A percentile compares a stretch with the other conserved stretches of the same genome.
phyloP scores from a whole-genome alignment of 1,284 basidiomycete genomes.

The Puccinia hordei region DNA sequence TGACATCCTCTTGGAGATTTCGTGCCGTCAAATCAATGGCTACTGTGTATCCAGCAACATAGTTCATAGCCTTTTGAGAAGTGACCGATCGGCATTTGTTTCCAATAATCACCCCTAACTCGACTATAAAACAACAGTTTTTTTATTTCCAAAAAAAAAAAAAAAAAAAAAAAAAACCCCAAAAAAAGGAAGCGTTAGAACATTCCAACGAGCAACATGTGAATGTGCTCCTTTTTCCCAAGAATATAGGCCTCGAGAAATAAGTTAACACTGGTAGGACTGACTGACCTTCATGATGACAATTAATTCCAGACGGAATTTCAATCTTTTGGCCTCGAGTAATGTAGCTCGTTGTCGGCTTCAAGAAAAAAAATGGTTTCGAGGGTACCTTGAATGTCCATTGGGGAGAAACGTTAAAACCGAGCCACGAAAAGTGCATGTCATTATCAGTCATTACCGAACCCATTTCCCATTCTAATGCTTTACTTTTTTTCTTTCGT shows the following conservation, averaged over 20 bases:
- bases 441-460: too few relatives aligned
- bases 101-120: slow-evolving; percentile 45
- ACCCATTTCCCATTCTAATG: not conserved
- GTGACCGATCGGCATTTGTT: slow-evolving; percentile 8
- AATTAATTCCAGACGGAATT: slow-evolving; percentile 37
- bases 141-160: not conserved
- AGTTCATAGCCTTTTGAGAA: slow-evolving; percentile 14
- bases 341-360: slow-evolving; percentile 39
- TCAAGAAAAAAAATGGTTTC: slow-evolving; percentile 45
- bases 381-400: not conserved
- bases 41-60: slow-evolving; percentile 35
- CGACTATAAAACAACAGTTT: slow-evolving; percentile 18
- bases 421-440: too few relatives aligned
- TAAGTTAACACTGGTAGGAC: too few relatives aligned
- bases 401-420: too few relatives aligned
- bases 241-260: not conserved
- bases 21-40: slow-evolving; percentile 42
- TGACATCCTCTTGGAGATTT: slow-evolving; percentile 40
- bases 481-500: not conserved
- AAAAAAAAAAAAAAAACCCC: too few relatives aligned
- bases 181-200: not conserved
- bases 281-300: slow-evolving; percentile 44
- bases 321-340: slow-evolving; percentile 26
- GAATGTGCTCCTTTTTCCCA: too few relatives aligned
- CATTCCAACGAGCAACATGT: not conserved